Base-by-base conservation (phyloP, 1,284 basidiomycete species). In the Cutaneotrichosporon cavernicola region DNA sequence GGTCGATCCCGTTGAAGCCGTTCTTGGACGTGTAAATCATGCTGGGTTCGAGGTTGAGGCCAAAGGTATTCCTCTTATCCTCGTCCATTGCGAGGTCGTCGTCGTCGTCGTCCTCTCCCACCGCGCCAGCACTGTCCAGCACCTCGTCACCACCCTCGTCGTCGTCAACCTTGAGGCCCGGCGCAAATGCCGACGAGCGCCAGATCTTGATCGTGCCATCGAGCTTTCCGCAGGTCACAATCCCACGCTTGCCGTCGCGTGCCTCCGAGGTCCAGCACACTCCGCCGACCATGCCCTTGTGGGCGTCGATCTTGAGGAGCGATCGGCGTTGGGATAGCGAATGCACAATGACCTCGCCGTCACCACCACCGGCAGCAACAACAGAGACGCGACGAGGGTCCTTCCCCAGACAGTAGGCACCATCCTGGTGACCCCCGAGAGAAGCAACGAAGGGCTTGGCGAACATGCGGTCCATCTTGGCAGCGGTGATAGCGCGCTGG, bases 381-480 rank as follows among this genome's bases (percentile, higher is more conserved):
- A 89, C 85, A 22, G 88, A 88, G 52, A 97, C 82, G 2, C 90
- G 85, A 22, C 88, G 87, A 34, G 90, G 89, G 75, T 91, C 92
- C 74, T 86, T 88, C 22, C 86, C 87, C 65, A 98, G 83, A 26
- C 88, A 87, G 80, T 98, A 97, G 16, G 97, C 89, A n/a, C 95
- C 94, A 78, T 99, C 97, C 36, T 91, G 85, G 80, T 98, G 96
- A 0, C 96, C 97, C 65, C 97, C 95, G 53, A 99, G 79, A 60
- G 88, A 86, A 34, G 87, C 92, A 9, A 99, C 85, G 72, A 99
- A 99, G 0, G 97, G 97, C 77, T 97, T 98, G 31, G 96, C 90
- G 77, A 98, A 98, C 82, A 99, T 92, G 60, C 92, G 84, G 65
- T 98, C 95, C 83, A 99, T 90, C 82, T 99, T 99, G 26, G 90